phyloP scores from a whole-genome alignment of 441 rosid genomes.

The Viola pubescens region DNA sequence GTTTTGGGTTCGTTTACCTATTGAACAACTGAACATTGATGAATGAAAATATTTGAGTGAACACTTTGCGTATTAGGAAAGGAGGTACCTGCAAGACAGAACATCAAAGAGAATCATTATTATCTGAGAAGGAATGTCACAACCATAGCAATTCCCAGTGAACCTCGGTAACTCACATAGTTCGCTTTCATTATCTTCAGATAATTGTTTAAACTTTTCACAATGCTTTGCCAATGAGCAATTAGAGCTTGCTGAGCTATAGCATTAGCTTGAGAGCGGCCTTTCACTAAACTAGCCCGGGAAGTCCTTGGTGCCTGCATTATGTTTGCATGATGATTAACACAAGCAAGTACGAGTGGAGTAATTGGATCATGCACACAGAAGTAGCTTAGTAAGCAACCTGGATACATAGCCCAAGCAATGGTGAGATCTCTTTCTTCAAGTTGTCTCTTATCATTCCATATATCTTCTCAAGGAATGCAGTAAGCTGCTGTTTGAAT shows the following conservation, averaged over 20 bases:
- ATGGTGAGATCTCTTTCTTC: conserved; percentile 96
- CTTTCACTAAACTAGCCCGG: conserved; percentile 84
- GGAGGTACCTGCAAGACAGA: conserved; percentile 68
- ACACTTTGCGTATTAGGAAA: conserved; percentile 77
- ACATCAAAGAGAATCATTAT: conserved; percentile 17
- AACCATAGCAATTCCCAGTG: not conserved
- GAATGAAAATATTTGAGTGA: conserved; percentile 91
- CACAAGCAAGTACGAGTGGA: not conserved
- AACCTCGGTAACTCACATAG: conserved; percentile 46
- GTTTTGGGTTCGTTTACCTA: conserved; percentile 41
- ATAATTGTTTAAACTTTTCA: conserved; percentile 69
- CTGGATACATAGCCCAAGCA: conserved; percentile 98
- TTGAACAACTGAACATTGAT: conserved; percentile 94
- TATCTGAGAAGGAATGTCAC: conserved; percentile 5
- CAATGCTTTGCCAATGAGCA: conserved; percentile 98
- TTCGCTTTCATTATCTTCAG: conserved; percentile 71
- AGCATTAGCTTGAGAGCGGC: conserved; percentile 96
- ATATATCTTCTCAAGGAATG: conserved; percentile 98
- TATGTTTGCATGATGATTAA: conserved; percentile 6
- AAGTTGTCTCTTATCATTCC: conserved; percentile 98
- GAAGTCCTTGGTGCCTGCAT: conserved; percentile 96
- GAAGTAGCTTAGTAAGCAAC: conserved; percentile 30
- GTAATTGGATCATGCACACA: conserved; percentile 8
- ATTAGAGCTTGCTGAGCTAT: conserved; percentile 92
- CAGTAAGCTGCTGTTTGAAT: conserved; percentile 99